Conservation (phyloP, 305 asterid species). For the Fraxinus ornus region DNA sequence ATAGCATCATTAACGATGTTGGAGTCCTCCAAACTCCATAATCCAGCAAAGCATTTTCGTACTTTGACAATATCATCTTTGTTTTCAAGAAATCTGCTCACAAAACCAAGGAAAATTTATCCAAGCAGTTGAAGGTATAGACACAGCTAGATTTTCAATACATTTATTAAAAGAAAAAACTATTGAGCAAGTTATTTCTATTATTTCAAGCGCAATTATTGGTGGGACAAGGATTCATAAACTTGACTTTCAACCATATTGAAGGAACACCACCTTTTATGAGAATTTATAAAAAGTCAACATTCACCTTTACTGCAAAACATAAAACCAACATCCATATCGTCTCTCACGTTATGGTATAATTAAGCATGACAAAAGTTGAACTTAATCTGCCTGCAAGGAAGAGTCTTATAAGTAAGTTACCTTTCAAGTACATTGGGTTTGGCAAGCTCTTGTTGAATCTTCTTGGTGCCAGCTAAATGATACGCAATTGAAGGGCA, state of each 20-base stretch:
- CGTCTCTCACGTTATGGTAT: neutral
- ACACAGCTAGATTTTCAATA: neutral
- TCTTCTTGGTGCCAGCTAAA: constrained; percentile 93
- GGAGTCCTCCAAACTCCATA: constrained; percentile 85
- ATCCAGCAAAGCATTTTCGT: constrained; percentile 88
- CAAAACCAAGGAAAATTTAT: constrained; percentile 17
- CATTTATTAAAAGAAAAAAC: neutral
- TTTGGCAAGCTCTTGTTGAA: constrained; percentile 97
- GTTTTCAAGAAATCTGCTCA: constrained; percentile 77
- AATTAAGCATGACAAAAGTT: neutral
- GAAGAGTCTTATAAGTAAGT: neutral
- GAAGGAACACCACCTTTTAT: neutral
- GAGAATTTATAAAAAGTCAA: neutral
- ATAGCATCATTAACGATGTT: constrained; percentile 71
- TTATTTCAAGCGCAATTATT: constrained; percentile 4
- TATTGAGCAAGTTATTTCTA: neutral
- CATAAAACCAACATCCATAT: neutral
- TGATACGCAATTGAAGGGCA: constrained; percentile 97
- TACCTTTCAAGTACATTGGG: constrained; percentile 89
- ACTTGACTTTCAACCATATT: neutral
- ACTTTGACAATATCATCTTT: constrained; percentile 82
- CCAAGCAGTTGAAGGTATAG: neutral
- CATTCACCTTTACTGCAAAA: neutral
- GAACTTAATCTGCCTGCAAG: neutral
- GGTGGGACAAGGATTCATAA: neutral